Percentiles rank a stretch among this genome's conserved stretches.
phyloP scores from a whole-genome alignment of 2,329 filamentous ascomycete genomes.

The Zymoseptoria brevis region DNA sequence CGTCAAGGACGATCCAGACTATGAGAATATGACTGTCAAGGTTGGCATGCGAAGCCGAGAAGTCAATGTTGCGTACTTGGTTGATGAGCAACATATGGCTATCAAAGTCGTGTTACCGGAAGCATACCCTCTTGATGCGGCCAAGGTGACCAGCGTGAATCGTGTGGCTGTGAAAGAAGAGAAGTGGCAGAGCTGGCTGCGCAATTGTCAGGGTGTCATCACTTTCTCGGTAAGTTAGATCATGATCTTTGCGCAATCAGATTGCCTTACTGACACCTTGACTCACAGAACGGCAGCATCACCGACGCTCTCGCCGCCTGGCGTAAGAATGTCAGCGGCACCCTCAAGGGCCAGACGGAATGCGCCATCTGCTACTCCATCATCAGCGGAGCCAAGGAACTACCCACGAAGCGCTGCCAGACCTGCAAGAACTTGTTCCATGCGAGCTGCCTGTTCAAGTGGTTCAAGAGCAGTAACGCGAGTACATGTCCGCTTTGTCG shows the following conservation, averaged over 20 bases:
- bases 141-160: conserved; percentile 67
- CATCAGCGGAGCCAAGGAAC: conserved; percentile 76
- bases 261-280: too few relatives aligned
- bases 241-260: too few relatives aligned
- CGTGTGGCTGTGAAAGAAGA: conserved; percentile 82
- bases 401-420: conserved; percentile 82
- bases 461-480: conserved; percentile 90
- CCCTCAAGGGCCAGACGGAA: conserved; percentile 85
- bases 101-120: conserved; percentile 75
- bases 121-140: conserved; percentile 73
- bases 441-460: conserved; percentile 81
- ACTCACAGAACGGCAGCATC: conserved; percentile 62
- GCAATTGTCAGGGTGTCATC: conserved; percentile 83
- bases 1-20: conserved; percentile 31
- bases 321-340: conserved; percentile 76
- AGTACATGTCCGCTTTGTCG: conserved; percentile 89
- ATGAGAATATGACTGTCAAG: conserved; percentile 57
- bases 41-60: conserved; percentile 65
- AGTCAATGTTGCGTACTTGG: conserved; percentile 72
- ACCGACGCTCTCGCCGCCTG: conserved; percentile 82
- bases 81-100: conserved; percentile 78
- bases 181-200: conserved; percentile 88
- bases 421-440: conserved; percentile 97
- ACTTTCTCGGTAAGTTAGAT: conserved; percentile 73
- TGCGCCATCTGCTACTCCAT: conserved; percentile 89